phyloP scores from a whole-genome alignment of 805 yeast species.

The Brettanomyces sp. region DNA sequence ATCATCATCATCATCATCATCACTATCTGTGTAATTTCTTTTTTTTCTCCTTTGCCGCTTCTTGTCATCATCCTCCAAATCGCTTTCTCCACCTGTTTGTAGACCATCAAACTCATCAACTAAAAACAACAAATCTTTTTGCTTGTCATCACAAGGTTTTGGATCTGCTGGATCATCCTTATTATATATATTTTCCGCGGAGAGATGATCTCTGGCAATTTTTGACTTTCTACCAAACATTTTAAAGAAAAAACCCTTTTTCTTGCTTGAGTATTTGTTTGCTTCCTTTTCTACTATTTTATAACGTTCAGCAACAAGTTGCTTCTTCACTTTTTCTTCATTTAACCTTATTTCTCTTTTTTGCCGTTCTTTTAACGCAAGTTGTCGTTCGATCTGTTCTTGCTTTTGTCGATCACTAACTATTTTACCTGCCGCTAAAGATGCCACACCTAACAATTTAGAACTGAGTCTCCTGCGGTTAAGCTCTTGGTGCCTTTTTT shows the following conservation, averaged over 20 bases:
- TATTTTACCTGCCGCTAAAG: conserved; percentile 10
- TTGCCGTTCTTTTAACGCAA: conserved; percentile 11
- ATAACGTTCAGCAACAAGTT: conserved; percentile 17
- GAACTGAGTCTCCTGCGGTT: conserved; percentile 7
- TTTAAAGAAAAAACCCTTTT: conserved; percentile 15
- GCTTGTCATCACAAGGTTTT: conserved; percentile 3
- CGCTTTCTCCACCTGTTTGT: conserved; percentile 2
- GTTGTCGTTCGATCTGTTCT: conserved; percentile 7
- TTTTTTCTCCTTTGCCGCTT: not conserved
- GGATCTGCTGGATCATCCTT: not conserved
- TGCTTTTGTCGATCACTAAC: conserved; percentile 13
- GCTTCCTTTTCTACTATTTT: not conserved
- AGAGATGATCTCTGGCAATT: conserved; percentile 18
- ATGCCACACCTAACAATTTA: conserved; percentile 14
- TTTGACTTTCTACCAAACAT: conserved; percentile 21
- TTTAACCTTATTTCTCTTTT: conserved; percentile 16
- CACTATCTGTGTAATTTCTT: not conserved
- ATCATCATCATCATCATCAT: not conserved
- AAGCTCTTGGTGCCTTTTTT: not conserved
- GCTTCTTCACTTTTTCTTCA: conserved; percentile 11
- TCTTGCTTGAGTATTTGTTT: conserved; percentile 5
- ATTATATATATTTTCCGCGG: not conserved
- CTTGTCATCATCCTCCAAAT: too few species aligned
- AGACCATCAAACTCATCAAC: conserved; percentile 2
- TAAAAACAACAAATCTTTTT: not conserved